Base-by-base conservation (phyloP, 352 stramenopile species). In the Thalassiosira delicatula region DNA sequence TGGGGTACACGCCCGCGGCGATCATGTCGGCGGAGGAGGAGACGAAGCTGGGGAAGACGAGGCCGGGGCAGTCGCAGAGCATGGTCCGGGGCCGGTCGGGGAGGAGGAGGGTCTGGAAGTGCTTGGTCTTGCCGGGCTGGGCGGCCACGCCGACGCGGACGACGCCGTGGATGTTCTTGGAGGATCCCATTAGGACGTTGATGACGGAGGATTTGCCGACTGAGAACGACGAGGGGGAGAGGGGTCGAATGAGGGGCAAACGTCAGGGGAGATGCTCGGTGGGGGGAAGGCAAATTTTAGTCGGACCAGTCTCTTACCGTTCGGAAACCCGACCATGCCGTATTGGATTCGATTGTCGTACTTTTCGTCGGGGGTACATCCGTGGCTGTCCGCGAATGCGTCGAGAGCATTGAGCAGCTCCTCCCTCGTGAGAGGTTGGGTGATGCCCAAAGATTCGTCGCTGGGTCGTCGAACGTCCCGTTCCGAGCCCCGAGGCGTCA, bases 1-100 rank as follows among this genome's bases (percentile, higher is more conserved):
- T 98, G 21, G 97, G 98, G 35, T 99, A 95, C 56, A 99, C 97
- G 54, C 97, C 97, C 63, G 97, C 98, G 81, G 96, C 98, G 77
- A 99, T 97, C 94, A 99, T 97, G 77, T 99, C 98, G 11, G 97
- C 97, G 75, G 98, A 98, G 29, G 96, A 95, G 77, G 95, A 98
- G 30, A 99, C 97, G 83, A 99, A 99, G 44, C 96, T 98, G 2
- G 98, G 98, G 90, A 99, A 99, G 7, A 99, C 98, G 21, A 99
- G 92, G 82, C 98, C 98, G 4, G 98, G 98, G 85, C 98, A 99
- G 95, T 99, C 98, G 81, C 97, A 99, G n/a, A 99, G 92, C 93
- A 99, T 98, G 75, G 99, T 91, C 33, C 97, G 92, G 11, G 86
- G 63, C 19, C 81, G 69, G 86, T 98, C 94, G 23, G 96, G 98